Evolutionary conservation across 345 rosid genomes (phyloP).

Genomic region (Jatropha curcas): DNA sequence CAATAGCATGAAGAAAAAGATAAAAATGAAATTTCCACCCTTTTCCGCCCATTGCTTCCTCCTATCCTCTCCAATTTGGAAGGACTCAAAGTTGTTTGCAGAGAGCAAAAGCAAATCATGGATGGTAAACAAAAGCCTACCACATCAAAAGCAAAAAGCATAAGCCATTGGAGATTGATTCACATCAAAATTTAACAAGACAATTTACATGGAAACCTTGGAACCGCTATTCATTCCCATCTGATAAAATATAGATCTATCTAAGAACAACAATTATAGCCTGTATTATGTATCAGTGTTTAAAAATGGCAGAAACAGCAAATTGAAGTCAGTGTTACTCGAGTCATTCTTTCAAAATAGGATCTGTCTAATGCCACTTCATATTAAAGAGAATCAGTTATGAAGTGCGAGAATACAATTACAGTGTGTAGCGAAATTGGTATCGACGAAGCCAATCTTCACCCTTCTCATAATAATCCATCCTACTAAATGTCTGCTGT

Average conservation of each 20-base stretch:
- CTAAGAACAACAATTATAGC: not conserved
- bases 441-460: constrained; percentile 91
- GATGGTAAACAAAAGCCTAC: no score
- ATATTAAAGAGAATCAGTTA: not conserved
- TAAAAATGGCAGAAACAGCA: constrained; percentile 8
- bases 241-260: not conserved
- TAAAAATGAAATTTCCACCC: no score
- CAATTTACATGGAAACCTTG: not conserved
- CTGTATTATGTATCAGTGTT: not conserved
- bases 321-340: not conserved
- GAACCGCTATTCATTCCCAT: not conserved
- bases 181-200: not conserved
- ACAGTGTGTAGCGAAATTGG: constrained; percentile 58
- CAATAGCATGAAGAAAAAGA: no score
- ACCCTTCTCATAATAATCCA: constrained; percentile 82
- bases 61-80: no score
- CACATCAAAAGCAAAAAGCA: no score
- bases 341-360: not conserved
- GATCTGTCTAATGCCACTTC: not conserved
- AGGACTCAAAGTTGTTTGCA: no score
- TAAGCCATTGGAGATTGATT: no score
- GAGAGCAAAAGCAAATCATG: no score
- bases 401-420: constrained; percentile 1
- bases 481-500: constrained; percentile 57
- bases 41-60: no score